Conservation (phyloP, 2,329 filamentous ascomycete genomes). For the Alternaria metachromatica region DNA sequence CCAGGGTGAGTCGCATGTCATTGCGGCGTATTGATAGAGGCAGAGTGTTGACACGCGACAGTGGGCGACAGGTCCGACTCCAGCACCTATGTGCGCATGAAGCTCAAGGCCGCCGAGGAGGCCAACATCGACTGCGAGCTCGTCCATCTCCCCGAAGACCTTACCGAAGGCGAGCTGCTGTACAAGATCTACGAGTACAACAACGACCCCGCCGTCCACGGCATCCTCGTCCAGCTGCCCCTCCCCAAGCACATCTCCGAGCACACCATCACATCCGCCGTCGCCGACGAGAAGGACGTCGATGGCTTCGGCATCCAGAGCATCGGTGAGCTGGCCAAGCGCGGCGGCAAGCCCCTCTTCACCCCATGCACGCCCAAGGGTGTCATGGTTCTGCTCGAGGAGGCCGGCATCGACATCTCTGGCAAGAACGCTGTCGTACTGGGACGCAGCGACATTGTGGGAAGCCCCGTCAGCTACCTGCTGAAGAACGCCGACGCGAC, state of each 20-base stretch:
- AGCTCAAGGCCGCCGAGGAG: conserved; percentile 95
- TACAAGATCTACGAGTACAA: conserved; percentile 83
- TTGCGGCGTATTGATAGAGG: neutral
- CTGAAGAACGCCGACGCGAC: conserved; percentile 96
- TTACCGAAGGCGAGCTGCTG: conserved; percentile 84
- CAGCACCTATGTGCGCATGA: conserved; percentile 99
- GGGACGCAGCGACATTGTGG: conserved; percentile 95
- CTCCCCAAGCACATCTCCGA: conserved; percentile 90
- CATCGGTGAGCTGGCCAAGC: conserved; percentile 96
- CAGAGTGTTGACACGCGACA: conserved; percentile 46
- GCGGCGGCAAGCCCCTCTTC: conserved; percentile 87
- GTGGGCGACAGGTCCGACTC: conserved; percentile 95
- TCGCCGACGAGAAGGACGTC: conserved; percentile 94
- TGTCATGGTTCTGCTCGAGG: conserved; percentile 89
- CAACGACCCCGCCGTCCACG: conserved; percentile 84
- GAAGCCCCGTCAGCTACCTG: conserved; percentile 94
- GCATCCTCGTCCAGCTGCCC: conserved; percentile 92
- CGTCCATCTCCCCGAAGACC: conserved; percentile 80
- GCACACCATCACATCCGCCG: conserved; percentile 86
- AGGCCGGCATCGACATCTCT: conserved; percentile 79
- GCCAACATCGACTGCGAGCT: conserved; percentile 90
- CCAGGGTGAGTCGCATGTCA: conserved; percentile 69
- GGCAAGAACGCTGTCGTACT: conserved; percentile 96
- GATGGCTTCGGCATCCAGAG: conserved; percentile 94
- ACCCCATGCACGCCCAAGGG: conserved; percentile 96